Conservation (phyloP, 352 stramenopile genomes). For the Achlya hypogyna region DNA sequence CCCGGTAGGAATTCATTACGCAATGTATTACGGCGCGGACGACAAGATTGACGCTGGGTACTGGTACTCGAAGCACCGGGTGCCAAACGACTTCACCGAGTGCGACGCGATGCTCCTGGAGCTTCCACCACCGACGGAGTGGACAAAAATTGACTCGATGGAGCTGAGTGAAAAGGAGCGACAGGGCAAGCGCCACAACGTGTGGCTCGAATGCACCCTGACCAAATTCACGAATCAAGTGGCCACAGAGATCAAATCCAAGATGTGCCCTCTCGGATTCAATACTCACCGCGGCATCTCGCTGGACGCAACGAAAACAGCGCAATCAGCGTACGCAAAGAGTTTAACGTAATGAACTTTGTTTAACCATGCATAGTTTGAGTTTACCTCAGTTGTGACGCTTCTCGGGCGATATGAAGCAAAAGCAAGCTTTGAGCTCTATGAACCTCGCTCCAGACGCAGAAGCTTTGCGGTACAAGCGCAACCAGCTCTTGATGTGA, state of each 20-base stretch:
- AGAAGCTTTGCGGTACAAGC: no score
- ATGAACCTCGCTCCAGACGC: no score
- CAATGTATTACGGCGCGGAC: slow-evolving; percentile 5
- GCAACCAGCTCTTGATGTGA: no score
- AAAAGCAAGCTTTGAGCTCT: no score
- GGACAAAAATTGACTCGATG: background rate
- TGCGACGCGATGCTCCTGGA: slow-evolving; percentile 18
- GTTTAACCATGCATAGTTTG: no score
- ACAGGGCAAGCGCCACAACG: slow-evolving; percentile 16
- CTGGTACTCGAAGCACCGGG: slow-evolving; percentile 20
- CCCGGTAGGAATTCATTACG: slow-evolving; percentile 9
- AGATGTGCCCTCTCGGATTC: slow-evolving; percentile 18
- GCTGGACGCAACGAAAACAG: background rate
- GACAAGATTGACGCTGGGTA: slow-evolving; percentile 12
- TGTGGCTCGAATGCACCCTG: slow-evolving; percentile 23
- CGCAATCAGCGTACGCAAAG: background rate
- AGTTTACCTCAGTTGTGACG: no score
- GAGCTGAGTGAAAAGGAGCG: background rate
- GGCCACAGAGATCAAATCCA: slow-evolving; percentile 12
- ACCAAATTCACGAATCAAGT: slow-evolving; percentile 21
- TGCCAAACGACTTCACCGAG: slow-evolving; percentile 13
- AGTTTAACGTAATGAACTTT: no score
- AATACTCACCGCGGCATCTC: slow-evolving; percentile 6
- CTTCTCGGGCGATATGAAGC: no score
- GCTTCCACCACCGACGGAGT: slow-evolving; percentile 17